Base-by-base conservation (phyloP, 208 protist genomes). In the Wallacemonas rigidus region DNA sequence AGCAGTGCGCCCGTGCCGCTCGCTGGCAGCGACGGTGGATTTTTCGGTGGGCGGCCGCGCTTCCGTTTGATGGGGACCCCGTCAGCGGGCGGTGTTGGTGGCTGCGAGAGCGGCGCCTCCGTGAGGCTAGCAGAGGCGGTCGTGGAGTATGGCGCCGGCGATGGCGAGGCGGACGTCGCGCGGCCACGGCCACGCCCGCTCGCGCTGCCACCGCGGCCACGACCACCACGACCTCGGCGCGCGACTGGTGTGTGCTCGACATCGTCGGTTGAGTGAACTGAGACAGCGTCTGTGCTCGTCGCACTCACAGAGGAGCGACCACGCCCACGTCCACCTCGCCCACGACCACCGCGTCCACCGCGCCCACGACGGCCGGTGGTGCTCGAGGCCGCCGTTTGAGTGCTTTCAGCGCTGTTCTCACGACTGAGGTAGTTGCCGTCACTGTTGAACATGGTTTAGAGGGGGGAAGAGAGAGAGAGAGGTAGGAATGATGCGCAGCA, bases 41-140 rank as follows among this genome's bases (percentile, higher is more conserved):
- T 80, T 71, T 90, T 90, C 35, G 85, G 85, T 2, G 85, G 85
- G 9, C 85, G 85, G 14, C 85, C 85, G 15, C 85, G 81, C 61
- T 87, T 87, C n/a, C 85, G 85, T 60, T 88, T 90, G 40, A 90
- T 69, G 9, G 79, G 75, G 53, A 54, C n/a, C 39, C 54, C 68
- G 38, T 57, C 53, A 1, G 51, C 35, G 47, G 50, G 64, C 7
- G 64, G 45, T 17, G n/a, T 44, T 8, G 62, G 53, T 1, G 67
- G 50, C n/a, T 62, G 38, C 6, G 55, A 57, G 35, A 61, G 15
- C 14, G 67, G 67, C 39, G 67, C 50, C 15, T 15, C 45, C 4
- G 53, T 11, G 17, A n/a, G 51, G 38, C 48, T 58, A 14, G 11
- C 9, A 12, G 63, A 69, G 47, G 26, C 48, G 3, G 58, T 6